Conservation (phyloP, 805 yeast genomes). For the Spathaspora sp. region DNA sequence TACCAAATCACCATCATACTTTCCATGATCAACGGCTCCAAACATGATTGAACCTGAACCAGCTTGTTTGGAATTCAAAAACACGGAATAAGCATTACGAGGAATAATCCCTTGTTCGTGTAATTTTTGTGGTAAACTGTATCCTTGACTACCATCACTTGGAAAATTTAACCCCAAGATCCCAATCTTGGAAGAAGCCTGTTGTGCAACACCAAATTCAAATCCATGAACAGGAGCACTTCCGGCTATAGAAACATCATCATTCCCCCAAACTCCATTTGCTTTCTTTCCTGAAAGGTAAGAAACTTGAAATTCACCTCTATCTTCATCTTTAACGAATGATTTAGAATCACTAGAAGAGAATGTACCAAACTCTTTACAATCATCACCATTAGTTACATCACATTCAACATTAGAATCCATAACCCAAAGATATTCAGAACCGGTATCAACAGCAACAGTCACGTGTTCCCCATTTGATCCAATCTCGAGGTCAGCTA, state of each 20-base stretch:
- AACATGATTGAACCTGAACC: slow-evolving; percentile 19
- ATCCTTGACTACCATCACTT: slow-evolving; percentile 47
- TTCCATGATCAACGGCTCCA: slow-evolving; percentile 30
- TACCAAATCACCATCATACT: slow-evolving; percentile 20
- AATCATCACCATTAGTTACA: slow-evolving; percentile 18
- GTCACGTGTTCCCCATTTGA: slow-evolving; percentile 20
- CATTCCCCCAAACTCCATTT: slow-evolving; percentile 58
- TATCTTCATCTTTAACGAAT: slow-evolving; percentile 36
- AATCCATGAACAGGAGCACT: slow-evolving; percentile 45
- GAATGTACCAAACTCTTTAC: slow-evolving; percentile 48
- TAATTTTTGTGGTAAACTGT: slow-evolving; percentile 1
- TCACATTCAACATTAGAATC: slow-evolving; percentile 5
- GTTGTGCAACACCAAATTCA: slow-evolving; percentile 72
- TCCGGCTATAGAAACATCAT: slow-evolving; percentile 48
- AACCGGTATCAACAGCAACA: slow-evolving; percentile 39
- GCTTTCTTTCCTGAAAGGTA: slow-evolving; percentile 50
- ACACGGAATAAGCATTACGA: slow-evolving; percentile 36
- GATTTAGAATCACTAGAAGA: slow-evolving; percentile 35
- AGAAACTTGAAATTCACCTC: slow-evolving; percentile 35
- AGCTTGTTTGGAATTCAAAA: slow-evolving; percentile 21
- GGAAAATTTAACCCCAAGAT: slow-evolving; percentile 71
- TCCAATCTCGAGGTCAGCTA: slow-evolving; percentile 24
- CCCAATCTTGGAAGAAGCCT: slow-evolving; percentile 60
- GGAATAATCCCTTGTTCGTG: slow-evolving; percentile 28
- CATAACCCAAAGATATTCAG: slow-evolving; percentile 40